Base-by-base conservation (phyloP, 2,329 filamentous ascomycete species). In the Xylariomycetidae sp. region DNA sequence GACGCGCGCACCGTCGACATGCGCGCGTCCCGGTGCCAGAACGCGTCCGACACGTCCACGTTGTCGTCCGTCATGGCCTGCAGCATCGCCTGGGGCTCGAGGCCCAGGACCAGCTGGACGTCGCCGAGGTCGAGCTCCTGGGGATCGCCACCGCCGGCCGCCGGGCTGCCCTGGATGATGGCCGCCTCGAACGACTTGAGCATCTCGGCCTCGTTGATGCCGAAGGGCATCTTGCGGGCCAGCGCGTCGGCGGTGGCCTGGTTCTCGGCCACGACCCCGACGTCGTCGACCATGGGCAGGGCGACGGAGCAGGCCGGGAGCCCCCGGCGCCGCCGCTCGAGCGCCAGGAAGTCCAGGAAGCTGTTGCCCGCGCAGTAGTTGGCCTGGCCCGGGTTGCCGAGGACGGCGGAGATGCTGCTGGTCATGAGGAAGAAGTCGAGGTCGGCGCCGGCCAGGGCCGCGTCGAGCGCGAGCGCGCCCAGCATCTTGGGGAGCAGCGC, bases 351-450 rank as follows among this genome's bases (percentile, higher is more conserved):
- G 31, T 59, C 54, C 8, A 55, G 33, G 39, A 46, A 58, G 14
- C 40, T 41, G 37, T 60, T 60, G 8, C 42, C 55, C 1, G 54
- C 51, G 12, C 41, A 36, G 29, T 61, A 61, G 28, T 53, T 56
- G 29, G 37, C 38, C 33, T 61, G 57, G 3, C 35, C 41, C 1
- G 43, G 33, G 13, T 40, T 44, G 2, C 50, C 56, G 8, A 52
- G 25, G 5, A 47, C 33, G 6, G 39, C 45, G 1, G 45, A 45
- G 11, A 51, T 30, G 7, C 51, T 56, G 16, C 32, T 31, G 3
- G 30, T 30, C 38, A 41, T 30, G 11, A 42, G 2, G 36, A 44
- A 44, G 31, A 41, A 39, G 23, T 44, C 38, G 6, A 44, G 38
- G 13, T 36, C 20, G 8, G 20, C 20, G 20, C n/a, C 20, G 20